These are phyloP conservation scores for Hyaloscypha variabilis DNA, from an alignment of 495 filamentous ascomycete genomes.

Conservation along the genomic window DNA sequence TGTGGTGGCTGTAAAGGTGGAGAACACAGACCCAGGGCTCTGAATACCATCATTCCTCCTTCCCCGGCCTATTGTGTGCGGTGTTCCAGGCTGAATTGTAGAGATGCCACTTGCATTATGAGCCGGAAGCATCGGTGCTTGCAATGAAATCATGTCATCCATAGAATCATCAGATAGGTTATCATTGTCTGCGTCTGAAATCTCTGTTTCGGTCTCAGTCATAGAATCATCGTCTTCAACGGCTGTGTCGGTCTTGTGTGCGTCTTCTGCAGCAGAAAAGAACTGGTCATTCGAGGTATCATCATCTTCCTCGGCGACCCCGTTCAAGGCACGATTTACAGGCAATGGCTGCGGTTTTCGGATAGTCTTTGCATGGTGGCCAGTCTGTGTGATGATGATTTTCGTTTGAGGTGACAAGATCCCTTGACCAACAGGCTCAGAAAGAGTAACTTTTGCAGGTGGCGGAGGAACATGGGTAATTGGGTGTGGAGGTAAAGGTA, in stretches of 20 bases:
- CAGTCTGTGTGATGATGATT: conserved; percentile 65
- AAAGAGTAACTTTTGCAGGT: conserved; percentile 79
- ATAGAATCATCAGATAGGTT: conserved; percentile 75
- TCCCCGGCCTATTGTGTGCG: conserved; percentile 52
- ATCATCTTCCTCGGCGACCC: conserved; percentile 68
- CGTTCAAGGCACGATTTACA: conserved; percentile 51
- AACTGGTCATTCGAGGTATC: conserved; percentile 88
- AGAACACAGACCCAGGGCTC: conserved; percentile 84
- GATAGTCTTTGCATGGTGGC: conserved; percentile 41
- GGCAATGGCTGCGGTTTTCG: conserved; percentile 44
- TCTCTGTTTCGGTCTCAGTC: conserved; percentile 60
- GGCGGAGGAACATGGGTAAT: conserved; percentile 84
- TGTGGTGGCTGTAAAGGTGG: conserved; percentile 78
- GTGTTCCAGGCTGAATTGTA: conserved; percentile 70
- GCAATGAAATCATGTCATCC: conserved; percentile 83
- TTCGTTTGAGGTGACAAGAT: conserved; percentile 68
- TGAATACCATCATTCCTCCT: conserved; percentile 66
- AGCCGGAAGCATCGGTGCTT: conserved; percentile 73
- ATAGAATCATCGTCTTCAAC: conserved; percentile 43
- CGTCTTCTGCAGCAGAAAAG: conserved; percentile 83
- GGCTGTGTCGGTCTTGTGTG: conserved; percentile 46
- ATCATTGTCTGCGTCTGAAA: conserved; percentile 56
- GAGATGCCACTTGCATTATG: conserved; percentile 69
- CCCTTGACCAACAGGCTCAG: conserved; percentile 82
- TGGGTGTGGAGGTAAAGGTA: conserved; percentile 84